Evolutionary conservation across 352 stramenopile species (phyloP).

Genomic region (Phytophthora podocarpi): DNA sequence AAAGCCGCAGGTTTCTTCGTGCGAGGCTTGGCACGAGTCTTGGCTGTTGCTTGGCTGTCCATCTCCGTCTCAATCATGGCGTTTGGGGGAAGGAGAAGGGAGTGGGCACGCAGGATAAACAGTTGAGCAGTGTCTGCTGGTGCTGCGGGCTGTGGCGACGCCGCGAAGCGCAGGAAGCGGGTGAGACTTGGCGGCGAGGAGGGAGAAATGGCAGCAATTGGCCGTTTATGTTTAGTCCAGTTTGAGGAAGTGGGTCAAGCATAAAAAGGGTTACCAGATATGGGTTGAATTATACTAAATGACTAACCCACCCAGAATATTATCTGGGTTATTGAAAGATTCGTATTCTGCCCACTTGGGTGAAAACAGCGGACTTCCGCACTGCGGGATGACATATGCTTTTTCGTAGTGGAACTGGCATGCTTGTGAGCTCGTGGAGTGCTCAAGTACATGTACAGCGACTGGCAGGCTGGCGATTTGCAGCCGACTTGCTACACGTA

Average conservation of each 20-base stretch:
- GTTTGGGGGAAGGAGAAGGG: background rate
- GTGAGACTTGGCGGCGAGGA: constrained; percentile 19
- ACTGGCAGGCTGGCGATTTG: no score
- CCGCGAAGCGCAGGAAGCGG: constrained; percentile 12
- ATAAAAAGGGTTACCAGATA: no score
- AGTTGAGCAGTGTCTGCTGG: no score
- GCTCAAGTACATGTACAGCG: no score
- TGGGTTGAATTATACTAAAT: no score
- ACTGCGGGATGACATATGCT: background rate
- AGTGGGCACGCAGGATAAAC: no score
- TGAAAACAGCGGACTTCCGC: background rate
- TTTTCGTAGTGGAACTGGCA: no score
- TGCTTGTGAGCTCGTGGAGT: no score
- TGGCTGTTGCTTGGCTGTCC: background rate
- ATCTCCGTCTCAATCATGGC: constrained; percentile 22
- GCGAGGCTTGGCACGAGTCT: constrained; percentile 25
- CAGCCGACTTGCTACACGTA: no score
- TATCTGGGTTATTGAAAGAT: background rate
- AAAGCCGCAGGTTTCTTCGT: constrained; percentile 26
- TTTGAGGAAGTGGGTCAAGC: background rate
- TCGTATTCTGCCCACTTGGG: background rate
- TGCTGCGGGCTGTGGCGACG: background rate
- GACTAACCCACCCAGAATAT: no score
- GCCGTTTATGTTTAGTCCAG: constrained; percentile 15
- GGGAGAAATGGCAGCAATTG: constrained; percentile 37